Percentiles rank a stretch among this genome's conserved stretches.
Evolutionary conservation across 164 flowering plant species (phyloP).

Genomic region (Chimonanthus praecox): DNA sequence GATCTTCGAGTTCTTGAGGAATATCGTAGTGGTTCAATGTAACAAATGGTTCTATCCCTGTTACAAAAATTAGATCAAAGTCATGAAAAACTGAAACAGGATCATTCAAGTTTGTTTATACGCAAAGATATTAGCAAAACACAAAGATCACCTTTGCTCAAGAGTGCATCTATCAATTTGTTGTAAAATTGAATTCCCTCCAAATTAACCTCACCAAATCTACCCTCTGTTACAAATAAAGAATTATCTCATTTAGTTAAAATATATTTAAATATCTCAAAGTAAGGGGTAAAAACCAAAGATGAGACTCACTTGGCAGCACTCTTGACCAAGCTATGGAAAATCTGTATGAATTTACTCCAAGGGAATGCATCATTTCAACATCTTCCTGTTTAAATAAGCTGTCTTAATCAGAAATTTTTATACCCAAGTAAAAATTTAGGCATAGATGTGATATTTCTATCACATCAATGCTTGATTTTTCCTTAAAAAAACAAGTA

Average conservation of each 20-base stretch:
- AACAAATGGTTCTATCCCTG: slow-evolving; percentile 13
- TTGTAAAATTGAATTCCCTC: slow-evolving; percentile 42
- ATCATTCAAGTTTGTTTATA: background rate
- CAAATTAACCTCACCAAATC: slow-evolving; percentile 41
- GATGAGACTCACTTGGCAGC: slow-evolving; percentile 39
- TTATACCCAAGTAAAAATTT: background rate
- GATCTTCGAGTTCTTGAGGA: slow-evolving; percentile 15
- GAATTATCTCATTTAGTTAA: background rate
- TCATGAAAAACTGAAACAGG: background rate
- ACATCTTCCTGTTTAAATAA: slow-evolving; percentile 20
- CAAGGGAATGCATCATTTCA: slow-evolving; percentile 50
- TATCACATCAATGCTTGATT: background rate
- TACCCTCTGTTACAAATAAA: slow-evolving; percentile 20
- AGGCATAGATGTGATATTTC: background rate
- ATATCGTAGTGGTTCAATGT: slow-evolving; percentile 15
- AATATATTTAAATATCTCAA: background rate
- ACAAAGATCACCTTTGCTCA: slow-evolving; percentile 17
- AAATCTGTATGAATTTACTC: slow-evolving; percentile 55
- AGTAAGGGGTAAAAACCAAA: background rate
- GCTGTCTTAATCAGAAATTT: background rate
- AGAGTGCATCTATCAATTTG: slow-evolving; percentile 46
- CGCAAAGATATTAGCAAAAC: background rate
- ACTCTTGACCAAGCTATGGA: slow-evolving; percentile 73
- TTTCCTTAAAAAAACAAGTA: too few relatives aligned
- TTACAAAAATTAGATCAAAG: background rate